phyloP scores from a whole-genome alignment of 345 rosid genomes.

The Diplotaxis tenuifolia region DNA sequence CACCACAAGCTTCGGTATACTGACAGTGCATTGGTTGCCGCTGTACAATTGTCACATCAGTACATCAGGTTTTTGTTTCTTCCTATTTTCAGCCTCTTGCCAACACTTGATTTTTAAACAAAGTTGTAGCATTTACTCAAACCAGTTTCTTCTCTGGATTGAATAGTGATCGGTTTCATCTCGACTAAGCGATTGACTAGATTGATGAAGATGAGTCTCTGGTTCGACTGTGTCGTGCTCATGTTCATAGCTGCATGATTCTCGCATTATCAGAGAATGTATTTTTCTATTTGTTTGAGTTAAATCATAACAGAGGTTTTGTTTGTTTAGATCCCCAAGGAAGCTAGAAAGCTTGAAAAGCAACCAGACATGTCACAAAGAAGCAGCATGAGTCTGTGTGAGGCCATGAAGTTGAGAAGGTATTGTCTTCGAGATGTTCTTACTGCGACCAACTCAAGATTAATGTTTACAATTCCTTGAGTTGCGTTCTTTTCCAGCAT shows the following conservation, averaged over 20 bases:
- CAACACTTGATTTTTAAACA: no score
- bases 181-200: no score
- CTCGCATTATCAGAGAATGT: background rate
- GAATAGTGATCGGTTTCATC: no score
- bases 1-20: no score
- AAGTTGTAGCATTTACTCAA: no score
- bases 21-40: no score
- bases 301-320: slow-evolving; percentile 22
- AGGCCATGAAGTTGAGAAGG: slow-evolving; percentile 95
- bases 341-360: slow-evolving; percentile 92
- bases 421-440: slow-evolving; percentile 16
- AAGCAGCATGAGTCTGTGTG: slow-evolving; percentile 95
- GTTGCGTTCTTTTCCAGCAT: slow-evolving; percentile 43
- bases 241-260: no score
- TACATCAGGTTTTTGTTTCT: no score
- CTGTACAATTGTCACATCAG: no score
- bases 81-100: no score
- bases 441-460: background rate
- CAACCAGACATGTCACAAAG: slow-evolving; percentile 87
- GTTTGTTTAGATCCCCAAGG: slow-evolving; percentile 78
- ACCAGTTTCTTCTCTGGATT: no score
- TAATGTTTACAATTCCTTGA: background rate
- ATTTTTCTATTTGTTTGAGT: background rate
- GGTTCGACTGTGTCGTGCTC: slow-evolving; percentile 88
- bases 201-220: slow-evolving; percentile 99